Evolutionary conservation across 805 yeast species (phyloP).

Genomic region (Metschnikowia peoriensis): DNA sequence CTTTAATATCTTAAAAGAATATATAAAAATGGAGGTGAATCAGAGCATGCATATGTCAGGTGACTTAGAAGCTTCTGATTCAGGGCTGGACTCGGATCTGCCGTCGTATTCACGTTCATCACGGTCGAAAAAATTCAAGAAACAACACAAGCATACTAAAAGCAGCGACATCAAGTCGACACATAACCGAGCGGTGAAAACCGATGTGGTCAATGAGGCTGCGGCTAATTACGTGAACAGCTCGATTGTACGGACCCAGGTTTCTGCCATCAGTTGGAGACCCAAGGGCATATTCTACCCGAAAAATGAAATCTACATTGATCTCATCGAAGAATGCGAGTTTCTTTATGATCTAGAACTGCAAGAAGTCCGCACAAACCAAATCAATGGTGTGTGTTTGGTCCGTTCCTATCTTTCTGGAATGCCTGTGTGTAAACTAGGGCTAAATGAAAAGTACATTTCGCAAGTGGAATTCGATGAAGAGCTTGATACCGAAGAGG

Average conservation of each 20-base stretch:
- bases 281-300: slow-evolving; percentile 46
- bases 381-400: slow-evolving; percentile 32
- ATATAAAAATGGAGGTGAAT: slow-evolving; percentile 56
- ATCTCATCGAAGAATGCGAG: slow-evolving; percentile 38
- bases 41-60: slow-evolving; percentile 4
- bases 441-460: slow-evolving; percentile 40
- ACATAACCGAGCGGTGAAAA: slow-evolving; percentile 35
- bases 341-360: slow-evolving; percentile 35
- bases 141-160: neutral
- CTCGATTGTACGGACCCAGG: slow-evolving; percentile 71
- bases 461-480: slow-evolving; percentile 31
- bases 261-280: slow-evolving; percentile 52
- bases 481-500: slow-evolving; percentile 5
- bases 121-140: slow-evolving; percentile 10
- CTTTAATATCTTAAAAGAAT: slow-evolving; percentile 72
- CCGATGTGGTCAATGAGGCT: slow-evolving; percentile 28
- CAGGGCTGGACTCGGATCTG: slow-evolving; percentile 13
- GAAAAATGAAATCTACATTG: slow-evolving; percentile 44
- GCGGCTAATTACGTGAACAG: slow-evolving; percentile 48
- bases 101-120: slow-evolving; percentile 1
- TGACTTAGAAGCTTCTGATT: slow-evolving; percentile 4
- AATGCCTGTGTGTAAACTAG: slow-evolving; percentile 42
- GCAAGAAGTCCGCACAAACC: slow-evolving; percentile 28
- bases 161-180: slow-evolving; percentile 31
- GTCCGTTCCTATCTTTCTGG: slow-evolving; percentile 43